These are phyloP conservation scores for Phycomyces blakesleeanus DNA, from an alignment of 192 early-diverging fungal genomes.

Conservation along the genomic window DNA sequence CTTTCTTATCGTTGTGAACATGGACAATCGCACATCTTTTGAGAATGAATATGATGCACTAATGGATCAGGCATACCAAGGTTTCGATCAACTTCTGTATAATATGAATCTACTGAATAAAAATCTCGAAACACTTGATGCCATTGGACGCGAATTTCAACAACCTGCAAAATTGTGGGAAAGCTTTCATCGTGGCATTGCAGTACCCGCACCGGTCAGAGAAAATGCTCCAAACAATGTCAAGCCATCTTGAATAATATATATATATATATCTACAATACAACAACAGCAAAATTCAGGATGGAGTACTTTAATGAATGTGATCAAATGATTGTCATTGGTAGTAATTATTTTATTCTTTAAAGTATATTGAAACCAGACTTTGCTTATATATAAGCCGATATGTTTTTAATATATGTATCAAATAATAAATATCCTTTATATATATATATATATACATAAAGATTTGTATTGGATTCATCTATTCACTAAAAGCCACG, in stretches of 20 bases:
- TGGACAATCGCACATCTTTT: conserved; percentile 18
- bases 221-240: too few species aligned
- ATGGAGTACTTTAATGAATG: too few species aligned
- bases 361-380: too few species aligned
- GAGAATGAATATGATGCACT: conserved; percentile 18
- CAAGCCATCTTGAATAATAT: not conserved
- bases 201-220: not conserved
- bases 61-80: conserved; percentile 29
- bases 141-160: conserved; percentile 52
- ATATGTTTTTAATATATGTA: too few species aligned
- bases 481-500: too few species aligned
- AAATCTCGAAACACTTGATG: conserved; percentile 49
- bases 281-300: too few species aligned
- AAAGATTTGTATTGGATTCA: too few species aligned
- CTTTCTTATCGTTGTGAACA: not conserved
- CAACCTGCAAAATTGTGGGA: conserved; percentile 46
- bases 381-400: too few species aligned
- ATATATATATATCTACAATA: too few species aligned
- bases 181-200: conserved; percentile 40
- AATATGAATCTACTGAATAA: conserved; percentile 46
- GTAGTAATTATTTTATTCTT: too few species aligned
- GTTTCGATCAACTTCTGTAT: conserved; percentile 40
- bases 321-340: too few species aligned
- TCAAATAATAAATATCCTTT: conserved; percentile 5
- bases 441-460: too few species aligned